Evolutionary conservation across 257 asterid species (phyloP).

Genomic region (Oldenlandia corymbosa): DNA sequence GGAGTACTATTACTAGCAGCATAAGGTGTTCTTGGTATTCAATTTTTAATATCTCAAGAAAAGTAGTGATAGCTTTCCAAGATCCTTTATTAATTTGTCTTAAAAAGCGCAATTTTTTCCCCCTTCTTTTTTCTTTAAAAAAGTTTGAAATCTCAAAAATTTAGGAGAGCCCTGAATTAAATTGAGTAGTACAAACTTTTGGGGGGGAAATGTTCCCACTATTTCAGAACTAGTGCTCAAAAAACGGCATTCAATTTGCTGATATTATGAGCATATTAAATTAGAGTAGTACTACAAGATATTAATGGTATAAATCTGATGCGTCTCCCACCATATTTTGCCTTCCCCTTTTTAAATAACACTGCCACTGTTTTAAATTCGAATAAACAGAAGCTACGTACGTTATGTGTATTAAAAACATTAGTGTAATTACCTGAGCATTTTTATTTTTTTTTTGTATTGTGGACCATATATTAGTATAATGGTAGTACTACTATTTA

Average conservation of each 20-base stretch:
- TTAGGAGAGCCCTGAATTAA: no score
- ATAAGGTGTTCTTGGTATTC: no score
- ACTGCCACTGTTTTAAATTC: neutral
- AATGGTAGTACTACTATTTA: slow-evolving; percentile 11
- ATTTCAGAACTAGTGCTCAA: neutral
- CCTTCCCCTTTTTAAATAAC: neutral
- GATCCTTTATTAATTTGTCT: no score
- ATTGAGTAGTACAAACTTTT: neutral
- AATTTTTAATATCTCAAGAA: no score
- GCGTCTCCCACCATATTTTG: neutral
- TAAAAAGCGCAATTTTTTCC: no score
- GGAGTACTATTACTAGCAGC: no score
- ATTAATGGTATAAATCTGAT: neutral
- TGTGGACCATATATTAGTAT: slow-evolving; percentile 27
- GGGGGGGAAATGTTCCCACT: slow-evolving; percentile 9
- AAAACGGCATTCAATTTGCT: slow-evolving; percentile 3
- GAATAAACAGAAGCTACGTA: neutral
- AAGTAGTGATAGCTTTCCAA: no score
- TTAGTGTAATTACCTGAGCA: no score
- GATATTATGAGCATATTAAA: neutral
- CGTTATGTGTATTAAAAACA: no score
- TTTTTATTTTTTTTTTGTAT: no score
- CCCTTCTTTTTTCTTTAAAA: no score
- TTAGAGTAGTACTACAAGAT: neutral
- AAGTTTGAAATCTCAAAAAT: no score